These are phyloP conservation scores for Aspergillus sparsus DNA, from an alignment of 495 filamentous ascomycete species.

Conservation along the genomic window DNA sequence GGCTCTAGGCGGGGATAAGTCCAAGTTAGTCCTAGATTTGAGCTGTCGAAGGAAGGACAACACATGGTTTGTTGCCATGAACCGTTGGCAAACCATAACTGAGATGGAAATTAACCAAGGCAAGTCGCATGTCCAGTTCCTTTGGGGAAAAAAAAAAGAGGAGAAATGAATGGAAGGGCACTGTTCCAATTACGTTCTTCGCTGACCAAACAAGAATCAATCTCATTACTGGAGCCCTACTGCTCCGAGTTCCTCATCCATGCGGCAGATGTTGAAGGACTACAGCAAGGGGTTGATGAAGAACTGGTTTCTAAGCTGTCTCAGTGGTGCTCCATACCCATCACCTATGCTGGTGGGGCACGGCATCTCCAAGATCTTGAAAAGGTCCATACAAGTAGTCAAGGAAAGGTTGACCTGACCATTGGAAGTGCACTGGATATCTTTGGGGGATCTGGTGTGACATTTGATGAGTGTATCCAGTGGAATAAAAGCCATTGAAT, in stretches of 20 bases:
- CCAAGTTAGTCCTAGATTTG: constrained; percentile 89
- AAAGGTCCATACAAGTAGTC: constrained; percentile 71
- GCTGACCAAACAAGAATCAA: constrained; percentile 60
- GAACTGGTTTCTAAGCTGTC: constrained; percentile 74
- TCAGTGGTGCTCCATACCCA: constrained; percentile 83
- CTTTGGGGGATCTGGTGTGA: constrained; percentile 85
- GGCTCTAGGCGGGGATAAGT: constrained; percentile 68
- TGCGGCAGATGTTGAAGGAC: constrained; percentile 96
- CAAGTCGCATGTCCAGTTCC: constrained; percentile 33
- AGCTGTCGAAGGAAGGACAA: constrained; percentile 76
- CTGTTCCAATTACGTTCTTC: not conserved
- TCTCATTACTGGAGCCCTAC: constrained; percentile 76
- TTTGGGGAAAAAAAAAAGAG: too few species aligned
- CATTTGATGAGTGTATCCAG: constrained; percentile 79
- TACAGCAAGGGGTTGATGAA: constrained; percentile 88
- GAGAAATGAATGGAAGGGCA: too few species aligned
- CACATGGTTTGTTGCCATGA: constrained; percentile 93
- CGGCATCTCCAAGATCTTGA: constrained; percentile 77
- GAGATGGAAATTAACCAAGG: constrained; percentile 90
- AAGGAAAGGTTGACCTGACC: constrained; percentile 84
- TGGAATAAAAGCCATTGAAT: constrained; percentile 67
- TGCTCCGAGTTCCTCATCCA: constrained; percentile 97
- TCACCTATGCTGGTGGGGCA: constrained; percentile 96
- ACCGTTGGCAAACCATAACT: constrained; percentile 97
- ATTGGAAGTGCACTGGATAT: constrained; percentile 96